Percentiles rank a stretch among this genome's conserved stretches.
phyloP scores from a whole-genome alignment of 2,329 filamentous ascomycete genomes.

The Botrytis galanthina region DNA sequence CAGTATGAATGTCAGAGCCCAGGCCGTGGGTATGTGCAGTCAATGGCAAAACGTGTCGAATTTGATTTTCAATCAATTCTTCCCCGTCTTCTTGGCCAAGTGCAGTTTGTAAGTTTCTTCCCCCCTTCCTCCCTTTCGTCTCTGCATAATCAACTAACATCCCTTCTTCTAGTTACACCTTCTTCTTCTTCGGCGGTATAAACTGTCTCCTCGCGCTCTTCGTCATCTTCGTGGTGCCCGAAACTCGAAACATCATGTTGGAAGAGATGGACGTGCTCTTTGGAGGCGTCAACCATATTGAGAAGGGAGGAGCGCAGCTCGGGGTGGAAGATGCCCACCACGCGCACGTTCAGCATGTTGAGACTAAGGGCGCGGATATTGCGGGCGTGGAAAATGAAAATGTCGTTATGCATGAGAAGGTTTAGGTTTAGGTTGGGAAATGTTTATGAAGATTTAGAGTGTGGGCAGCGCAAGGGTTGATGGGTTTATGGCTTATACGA shows the following conservation, averaged over 20 bases:
- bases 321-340: conserved; percentile 33
- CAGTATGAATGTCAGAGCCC: conserved; percentile 69
- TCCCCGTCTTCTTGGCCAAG: conserved; percentile 64
- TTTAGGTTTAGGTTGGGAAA: background rate
- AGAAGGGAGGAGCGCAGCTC: conserved; percentile 36
- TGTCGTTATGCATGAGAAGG: background rate
- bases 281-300: conserved; percentile 39
- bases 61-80: conserved; percentile 67
- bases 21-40: conserved; percentile 65
- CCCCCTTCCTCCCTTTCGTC: background rate
- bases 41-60: conserved; percentile 64
- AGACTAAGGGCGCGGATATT: background rate
- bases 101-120: conserved; percentile 40
- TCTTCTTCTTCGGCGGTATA: conserved; percentile 54
- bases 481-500: background rate
- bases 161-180: conserved; percentile 25
- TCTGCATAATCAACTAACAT: conserved; percentile 1
- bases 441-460: background rate
- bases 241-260: conserved; percentile 53
- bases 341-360: conserved; percentile 29
- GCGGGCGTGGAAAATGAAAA: background rate
- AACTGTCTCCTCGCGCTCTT: conserved; percentile 49
- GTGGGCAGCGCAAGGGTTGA: background rate
- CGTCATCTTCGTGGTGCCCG: conserved; percentile 52
- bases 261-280: conserved; percentile 58